A percentile compares a stretch with the other conserved stretches of the same genome.
These are phyloP conservation scores for Scleromitrula shiraiana DNA, from an alignment of 2,329 filamentous ascomycete genomes.

Conservation along the genomic window DNA sequence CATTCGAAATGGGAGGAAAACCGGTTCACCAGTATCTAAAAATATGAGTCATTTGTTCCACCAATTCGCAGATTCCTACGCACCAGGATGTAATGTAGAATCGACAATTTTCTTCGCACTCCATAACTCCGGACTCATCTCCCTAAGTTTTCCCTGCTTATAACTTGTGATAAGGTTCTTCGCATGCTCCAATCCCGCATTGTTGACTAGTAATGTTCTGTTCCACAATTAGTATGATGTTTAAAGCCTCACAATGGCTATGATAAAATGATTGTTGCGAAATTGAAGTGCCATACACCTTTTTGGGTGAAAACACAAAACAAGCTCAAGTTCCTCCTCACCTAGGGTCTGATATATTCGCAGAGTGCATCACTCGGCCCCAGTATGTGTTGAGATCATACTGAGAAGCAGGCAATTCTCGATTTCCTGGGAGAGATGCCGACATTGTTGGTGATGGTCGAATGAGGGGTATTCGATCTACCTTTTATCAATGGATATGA, in stretches of 20 bases:
- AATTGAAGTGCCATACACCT: slow-evolving; percentile 18
- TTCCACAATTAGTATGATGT: slow-evolving; percentile 15
- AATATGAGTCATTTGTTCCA: slow-evolving; percentile 1
- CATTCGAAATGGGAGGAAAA: slow-evolving; percentile 95
- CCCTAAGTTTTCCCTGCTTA: slow-evolving; percentile 70
- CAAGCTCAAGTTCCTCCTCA: slow-evolving; percentile 42
- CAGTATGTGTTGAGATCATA: slow-evolving; percentile 92
- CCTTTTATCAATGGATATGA: background rate
- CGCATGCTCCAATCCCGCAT: slow-evolving; percentile 71
- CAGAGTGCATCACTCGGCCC: slow-evolving; percentile 85
- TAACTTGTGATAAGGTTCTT: slow-evolving; percentile 76
- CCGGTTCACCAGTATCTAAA: slow-evolving; percentile 81
- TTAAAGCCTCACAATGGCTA: slow-evolving; percentile 1
- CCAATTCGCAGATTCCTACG: slow-evolving; percentile 19
- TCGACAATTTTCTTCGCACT: slow-evolving; percentile 94
- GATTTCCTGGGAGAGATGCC: slow-evolving; percentile 55
- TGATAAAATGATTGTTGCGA: background rate
- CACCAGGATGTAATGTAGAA: slow-evolving; percentile 91
- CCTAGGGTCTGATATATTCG: slow-evolving; percentile 90
- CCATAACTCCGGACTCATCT: slow-evolving; percentile 91
- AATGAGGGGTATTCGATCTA: background rate
- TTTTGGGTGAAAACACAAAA: slow-evolving; percentile 19
- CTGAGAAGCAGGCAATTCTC: slow-evolving; percentile 84
- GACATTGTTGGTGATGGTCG: slow-evolving; percentile 43
- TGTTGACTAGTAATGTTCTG: slow-evolving; percentile 80